Conservation (phyloP, 805 yeast species). For the Hanseniaspora occidentalis region DNA sequence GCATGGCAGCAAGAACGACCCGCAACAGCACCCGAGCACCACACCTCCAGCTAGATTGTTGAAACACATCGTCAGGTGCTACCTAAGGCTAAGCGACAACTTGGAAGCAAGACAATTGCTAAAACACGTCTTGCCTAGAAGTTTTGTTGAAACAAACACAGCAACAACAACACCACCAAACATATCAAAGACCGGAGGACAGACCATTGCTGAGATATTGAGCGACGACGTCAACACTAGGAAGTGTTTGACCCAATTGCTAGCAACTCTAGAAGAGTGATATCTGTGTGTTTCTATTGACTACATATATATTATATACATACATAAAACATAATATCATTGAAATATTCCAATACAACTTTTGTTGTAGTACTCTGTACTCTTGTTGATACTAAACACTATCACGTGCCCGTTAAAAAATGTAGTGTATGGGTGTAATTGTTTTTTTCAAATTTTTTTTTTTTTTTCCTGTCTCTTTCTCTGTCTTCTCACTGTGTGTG, state of each 20-base stretch:
- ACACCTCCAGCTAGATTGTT: constrained; percentile 68
- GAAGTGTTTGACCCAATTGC: constrained; percentile 71
- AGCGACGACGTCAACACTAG: constrained; percentile 84
- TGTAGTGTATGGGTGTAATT: no score
- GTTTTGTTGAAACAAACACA: neutral
- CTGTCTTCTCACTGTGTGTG: neutral
- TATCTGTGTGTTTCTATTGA: no score
- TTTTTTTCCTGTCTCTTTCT: neutral
- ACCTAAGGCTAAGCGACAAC: constrained; percentile 80
- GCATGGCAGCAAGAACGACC: neutral
- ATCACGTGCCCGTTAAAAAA: no score
- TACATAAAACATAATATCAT: no score
- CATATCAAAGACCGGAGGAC: no score
- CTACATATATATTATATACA: no score
- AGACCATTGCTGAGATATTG: constrained; percentile 64
- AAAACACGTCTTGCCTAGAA: constrained; percentile 58
- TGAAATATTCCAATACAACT: no score
- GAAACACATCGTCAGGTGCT: constrained; percentile 91
- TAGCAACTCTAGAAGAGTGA: constrained; percentile 46
- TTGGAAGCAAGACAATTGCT: constrained; percentile 81
- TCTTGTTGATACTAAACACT: no score
- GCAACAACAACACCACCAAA: no score
- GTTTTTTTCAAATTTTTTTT: no score
- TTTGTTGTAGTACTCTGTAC: no score
- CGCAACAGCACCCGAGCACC: neutral